Percentiles rank a stretch among this genome's conserved stretches.
phyloP scores from a whole-genome alignment of 176 grass and related monocot genomes.

The Musa schizocarpa region DNA sequence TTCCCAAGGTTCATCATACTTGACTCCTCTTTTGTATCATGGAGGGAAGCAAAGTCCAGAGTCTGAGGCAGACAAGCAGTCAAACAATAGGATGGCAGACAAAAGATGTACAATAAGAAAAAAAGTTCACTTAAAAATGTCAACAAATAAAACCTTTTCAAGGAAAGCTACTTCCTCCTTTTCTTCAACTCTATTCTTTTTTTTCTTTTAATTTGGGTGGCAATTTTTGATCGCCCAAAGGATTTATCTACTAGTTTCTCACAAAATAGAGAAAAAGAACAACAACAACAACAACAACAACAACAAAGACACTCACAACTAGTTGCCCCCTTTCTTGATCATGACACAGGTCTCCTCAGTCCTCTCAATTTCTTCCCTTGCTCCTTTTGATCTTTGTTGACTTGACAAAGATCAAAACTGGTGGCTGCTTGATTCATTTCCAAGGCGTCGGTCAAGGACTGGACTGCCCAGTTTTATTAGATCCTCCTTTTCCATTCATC shows the following conservation, averaged over 20 bases:
- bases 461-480: neutral
- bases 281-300: neutral
- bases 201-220: slow-evolving; percentile 20
- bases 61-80: slow-evolving; percentile 48
- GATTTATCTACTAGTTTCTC: slow-evolving; percentile 5
- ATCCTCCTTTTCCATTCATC: neutral
- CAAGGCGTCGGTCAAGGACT: too few relatives aligned
- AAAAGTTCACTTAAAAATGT: slow-evolving; percentile 24
- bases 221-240: slow-evolving; percentile 14
- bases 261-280: neutral
- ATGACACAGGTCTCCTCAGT: neutral
- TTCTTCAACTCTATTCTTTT: neutral
- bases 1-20: too few relatives aligned
- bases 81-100: slow-evolving; percentile 41
- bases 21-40: too few relatives aligned
- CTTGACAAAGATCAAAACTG: too few relatives aligned
- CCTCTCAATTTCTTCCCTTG: slow-evolving; percentile 17
- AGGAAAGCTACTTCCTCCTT: slow-evolving; percentile 30
- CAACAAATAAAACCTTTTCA: slow-evolving; percentile 29
- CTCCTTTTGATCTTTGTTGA: neutral
- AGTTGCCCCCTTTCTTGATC: neutral
- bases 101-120: slow-evolving; percentile 20
- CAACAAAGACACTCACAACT: neutral
- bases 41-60: too few relatives aligned
- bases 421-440: too few relatives aligned